Evolutionary conservation across 352 stramenopile genomes (phyloP).

Genomic region (Plasmopara muralis): DNA sequence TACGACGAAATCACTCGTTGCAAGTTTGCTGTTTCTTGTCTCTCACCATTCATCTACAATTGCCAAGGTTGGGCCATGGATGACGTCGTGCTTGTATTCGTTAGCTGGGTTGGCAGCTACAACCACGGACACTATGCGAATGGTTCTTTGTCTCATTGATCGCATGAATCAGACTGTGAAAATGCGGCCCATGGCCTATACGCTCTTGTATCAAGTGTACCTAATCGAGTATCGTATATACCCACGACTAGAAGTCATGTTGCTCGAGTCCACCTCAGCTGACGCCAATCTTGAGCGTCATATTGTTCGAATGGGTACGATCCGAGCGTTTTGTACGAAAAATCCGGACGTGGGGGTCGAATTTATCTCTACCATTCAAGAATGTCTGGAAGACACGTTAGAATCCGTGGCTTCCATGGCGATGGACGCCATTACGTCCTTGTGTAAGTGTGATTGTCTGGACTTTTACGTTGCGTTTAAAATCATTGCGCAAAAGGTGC

Average conservation of each 20-base stretch:
- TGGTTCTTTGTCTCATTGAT: constrained; percentile 63
- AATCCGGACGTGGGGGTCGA: constrained; percentile 61
- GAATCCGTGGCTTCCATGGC: constrained; percentile 57
- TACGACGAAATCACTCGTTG: constrained; percentile 43
- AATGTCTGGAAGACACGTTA: constrained; percentile 41
- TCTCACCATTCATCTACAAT: constrained; percentile 23
- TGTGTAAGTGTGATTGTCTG: constrained; percentile 58
- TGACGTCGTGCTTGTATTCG: constrained; percentile 40
- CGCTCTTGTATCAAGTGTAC: constrained; percentile 58
- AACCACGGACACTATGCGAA: constrained; percentile 70
- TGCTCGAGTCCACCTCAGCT: constrained; percentile 28
- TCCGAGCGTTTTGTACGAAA: constrained; percentile 54
- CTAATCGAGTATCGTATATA: constrained; percentile 60
- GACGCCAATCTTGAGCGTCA: constrained; percentile 30
- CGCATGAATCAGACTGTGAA: constrained; percentile 31
- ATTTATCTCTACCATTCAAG: constrained; percentile 58
- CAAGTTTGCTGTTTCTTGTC: constrained; percentile 51
- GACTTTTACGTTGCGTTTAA: constrained; percentile 76
- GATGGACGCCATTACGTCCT: constrained; percentile 44
- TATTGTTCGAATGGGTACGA: constrained; percentile 51
- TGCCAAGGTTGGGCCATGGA: constrained; percentile 22
- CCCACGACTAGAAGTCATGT: constrained; percentile 43
- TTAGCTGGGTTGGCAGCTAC: constrained; percentile 37
- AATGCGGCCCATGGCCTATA: constrained; percentile 42
- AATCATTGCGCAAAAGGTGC: constrained; percentile 60